Conservation (phyloP, 2,329 filamentous ascomycete species). For the Trichoderma lentiforme region DNA sequence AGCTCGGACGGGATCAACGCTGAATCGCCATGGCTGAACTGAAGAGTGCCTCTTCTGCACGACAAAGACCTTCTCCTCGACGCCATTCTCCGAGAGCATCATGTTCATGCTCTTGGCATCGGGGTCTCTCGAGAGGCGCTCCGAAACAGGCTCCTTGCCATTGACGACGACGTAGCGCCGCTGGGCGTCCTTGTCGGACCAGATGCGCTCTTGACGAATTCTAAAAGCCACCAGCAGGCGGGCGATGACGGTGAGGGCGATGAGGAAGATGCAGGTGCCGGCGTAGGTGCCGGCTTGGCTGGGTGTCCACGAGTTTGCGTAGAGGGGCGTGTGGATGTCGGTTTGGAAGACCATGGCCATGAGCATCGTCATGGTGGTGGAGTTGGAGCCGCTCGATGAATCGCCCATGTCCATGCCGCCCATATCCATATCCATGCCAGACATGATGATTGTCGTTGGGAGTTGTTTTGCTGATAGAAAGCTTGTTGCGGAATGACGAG, state of each 20-base stretch:
- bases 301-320: conserved; percentile 71
- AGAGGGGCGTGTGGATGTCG: conserved; percentile 48
- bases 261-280: conserved; percentile 87
- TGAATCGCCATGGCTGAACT: conserved; percentile 73
- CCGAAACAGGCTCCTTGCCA: conserved; percentile 58
- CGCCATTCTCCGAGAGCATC: conserved; percentile 69
- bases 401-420: conserved; percentile 14
- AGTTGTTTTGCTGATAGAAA: background rate
- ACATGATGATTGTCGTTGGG: conserved; percentile 16
- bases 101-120: conserved; percentile 64
- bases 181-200: conserved; percentile 68
- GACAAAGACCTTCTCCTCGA: conserved; percentile 77
- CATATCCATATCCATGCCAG: conserved; percentile 22
- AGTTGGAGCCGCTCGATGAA: conserved; percentile 15
- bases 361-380: conserved; percentile 20
- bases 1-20: conserved; percentile 73
- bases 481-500: background rate
- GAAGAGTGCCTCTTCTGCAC: conserved; percentile 56
- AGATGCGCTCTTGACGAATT: conserved; percentile 58
- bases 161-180: conserved; percentile 75
- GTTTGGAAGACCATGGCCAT: conserved; percentile 62
- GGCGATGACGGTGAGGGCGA: conserved; percentile 67
- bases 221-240: conserved; percentile 71
- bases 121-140: conserved; percentile 55
- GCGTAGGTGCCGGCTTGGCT: conserved; percentile 68